Percentiles rank a stretch among this genome's conserved stretches.
These are phyloP conservation scores for Fusarium nelsonii DNA, from an alignment of 2,329 filamentous ascomycete species.

Conservation along the genomic window DNA sequence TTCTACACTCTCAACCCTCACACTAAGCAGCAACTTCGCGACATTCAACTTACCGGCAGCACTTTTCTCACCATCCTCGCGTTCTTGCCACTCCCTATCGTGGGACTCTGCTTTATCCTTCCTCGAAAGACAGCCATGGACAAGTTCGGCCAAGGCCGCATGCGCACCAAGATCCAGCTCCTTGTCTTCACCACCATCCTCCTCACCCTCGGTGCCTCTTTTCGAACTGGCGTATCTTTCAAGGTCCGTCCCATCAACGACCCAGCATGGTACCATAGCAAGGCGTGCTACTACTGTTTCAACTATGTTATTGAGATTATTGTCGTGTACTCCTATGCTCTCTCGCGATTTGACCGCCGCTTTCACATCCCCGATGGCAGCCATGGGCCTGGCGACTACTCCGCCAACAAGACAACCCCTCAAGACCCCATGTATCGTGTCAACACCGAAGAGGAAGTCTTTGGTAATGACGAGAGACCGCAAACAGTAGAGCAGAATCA, in stretches of 20 bases:
- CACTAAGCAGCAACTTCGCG: slow-evolving; percentile 65
- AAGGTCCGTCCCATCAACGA: slow-evolving; percentile 60
- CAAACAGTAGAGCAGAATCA: slow-evolving; percentile 29
- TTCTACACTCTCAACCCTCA: slow-evolving; percentile 73
- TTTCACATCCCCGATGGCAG: slow-evolving; percentile 82
- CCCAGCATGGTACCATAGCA: slow-evolving; percentile 78
- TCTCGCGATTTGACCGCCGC: slow-evolving; percentile 77
- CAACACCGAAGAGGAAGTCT: slow-evolving; percentile 42
- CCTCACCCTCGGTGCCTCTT: slow-evolving; percentile 76
- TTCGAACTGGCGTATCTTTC: slow-evolving; percentile 72
- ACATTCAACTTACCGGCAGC: slow-evolving; percentile 74
- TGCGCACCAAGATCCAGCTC: slow-evolving; percentile 74
- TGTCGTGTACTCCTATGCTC: slow-evolving; percentile 74
- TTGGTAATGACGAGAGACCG: slow-evolving; percentile 46
- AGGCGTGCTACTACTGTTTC: slow-evolving; percentile 82
- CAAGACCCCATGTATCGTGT: slow-evolving; percentile 34
- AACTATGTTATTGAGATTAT: slow-evolving; percentile 81
- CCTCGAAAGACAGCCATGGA: slow-evolving; percentile 60
- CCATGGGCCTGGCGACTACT: slow-evolving; percentile 67
- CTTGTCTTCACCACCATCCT: slow-evolving; percentile 69
- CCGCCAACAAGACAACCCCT: slow-evolving; percentile 33
- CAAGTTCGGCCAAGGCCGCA: slow-evolving; percentile 70
- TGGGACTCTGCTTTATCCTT: slow-evolving; percentile 64
- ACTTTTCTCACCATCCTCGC: slow-evolving; percentile 71
- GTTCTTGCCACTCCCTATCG: slow-evolving; percentile 71